Percentiles rank a stretch among this genome's conserved stretches.
phyloP scores from a whole-genome alignment of 495 filamentous ascomycete species.

The Glarea lozoyensis region DNA sequence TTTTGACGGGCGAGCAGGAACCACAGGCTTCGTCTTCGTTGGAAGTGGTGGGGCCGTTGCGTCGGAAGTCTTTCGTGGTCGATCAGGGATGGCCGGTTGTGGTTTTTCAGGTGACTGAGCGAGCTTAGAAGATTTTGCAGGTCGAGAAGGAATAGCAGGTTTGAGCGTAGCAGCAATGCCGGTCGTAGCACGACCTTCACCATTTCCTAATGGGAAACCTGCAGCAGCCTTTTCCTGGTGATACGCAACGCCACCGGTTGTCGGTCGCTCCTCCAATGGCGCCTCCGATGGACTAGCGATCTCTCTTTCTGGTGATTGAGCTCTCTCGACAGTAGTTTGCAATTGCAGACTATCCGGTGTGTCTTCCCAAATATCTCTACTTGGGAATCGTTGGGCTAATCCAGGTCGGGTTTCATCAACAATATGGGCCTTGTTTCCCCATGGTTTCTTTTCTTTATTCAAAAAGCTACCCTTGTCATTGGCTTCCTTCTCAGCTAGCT shows the following conservation, averaged over 20 bases:
- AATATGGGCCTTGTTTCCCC: conserved; percentile 24
- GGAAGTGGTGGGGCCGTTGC: conserved; percentile 42
- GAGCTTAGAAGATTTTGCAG: conserved; percentile 28
- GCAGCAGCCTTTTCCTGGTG: conserved; percentile 20
- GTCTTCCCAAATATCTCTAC: conserved; percentile 96
- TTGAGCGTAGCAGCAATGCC: conserved; percentile 24
- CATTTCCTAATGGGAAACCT: conserved; percentile 12
- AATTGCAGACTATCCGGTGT: conserved; percentile 74
- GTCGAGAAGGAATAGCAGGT: conserved; percentile 31
- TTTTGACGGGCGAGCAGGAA: conserved; percentile 64
- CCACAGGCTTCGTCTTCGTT: conserved; percentile 70
- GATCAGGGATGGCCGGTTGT: conserved; percentile 29
- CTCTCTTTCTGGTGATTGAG: conserved; percentile 44
- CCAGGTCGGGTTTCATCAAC: conserved; percentile 40
- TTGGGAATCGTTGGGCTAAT: conserved; percentile 74
- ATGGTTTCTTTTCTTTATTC: conserved; percentile 37
- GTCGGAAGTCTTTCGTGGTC: conserved; percentile 22
- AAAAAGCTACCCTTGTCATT: conserved; percentile 32
- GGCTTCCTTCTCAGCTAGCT: conserved; percentile 41
- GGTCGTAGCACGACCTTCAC: conserved; percentile 24
- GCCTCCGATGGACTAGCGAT: too few relatives aligned
- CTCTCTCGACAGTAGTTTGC: conserved; percentile 64
- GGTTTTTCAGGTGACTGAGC: conserved; percentile 27
- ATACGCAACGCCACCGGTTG: conserved; percentile 17
- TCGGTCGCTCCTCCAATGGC: conserved; percentile 20